Evolutionary conservation across 2,329 filamentous ascomycete species (phyloP).

Genomic region (Chrysosphaeria jannelii): DNA sequence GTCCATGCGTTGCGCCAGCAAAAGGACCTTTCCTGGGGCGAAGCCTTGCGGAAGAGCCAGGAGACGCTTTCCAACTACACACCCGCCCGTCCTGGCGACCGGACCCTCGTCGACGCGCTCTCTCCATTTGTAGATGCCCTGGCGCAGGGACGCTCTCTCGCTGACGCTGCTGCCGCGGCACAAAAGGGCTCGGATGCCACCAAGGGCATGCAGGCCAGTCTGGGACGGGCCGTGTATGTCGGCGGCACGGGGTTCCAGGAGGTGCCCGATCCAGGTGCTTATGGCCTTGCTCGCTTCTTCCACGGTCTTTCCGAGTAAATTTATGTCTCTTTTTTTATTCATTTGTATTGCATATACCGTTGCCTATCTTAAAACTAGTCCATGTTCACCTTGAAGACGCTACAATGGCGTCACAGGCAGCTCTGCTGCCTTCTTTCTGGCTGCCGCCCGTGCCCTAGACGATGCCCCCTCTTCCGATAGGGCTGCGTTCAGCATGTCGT

Average conservation of each 20-base stretch:
- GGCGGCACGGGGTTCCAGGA: slow-evolving; percentile 44
- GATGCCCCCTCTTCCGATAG: slow-evolving; percentile 2
- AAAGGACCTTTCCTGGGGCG: slow-evolving; percentile 16
- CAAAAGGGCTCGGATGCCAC: slow-evolving; percentile 51
- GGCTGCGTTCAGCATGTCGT: background rate
- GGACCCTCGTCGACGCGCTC: slow-evolving; percentile 72
- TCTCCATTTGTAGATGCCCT: slow-evolving; percentile 62
- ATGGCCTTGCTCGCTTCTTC: slow-evolving; percentile 51
- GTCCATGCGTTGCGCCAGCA: slow-evolving; percentile 26
- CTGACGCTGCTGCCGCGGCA: slow-evolving; percentile 45
- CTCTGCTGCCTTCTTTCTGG: too few relatives aligned
- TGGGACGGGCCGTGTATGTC: slow-evolving; percentile 62
- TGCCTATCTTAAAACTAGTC: too few relatives aligned
- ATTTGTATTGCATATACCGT: too few relatives aligned
- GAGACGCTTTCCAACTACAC: slow-evolving; percentile 55
- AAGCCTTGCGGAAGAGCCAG: slow-evolving; percentile 40
- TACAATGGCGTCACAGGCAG: too few relatives aligned
- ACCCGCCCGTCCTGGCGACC: slow-evolving; percentile 62
- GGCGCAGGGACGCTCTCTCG: slow-evolving; percentile 22
- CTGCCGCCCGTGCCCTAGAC: too few relatives aligned
- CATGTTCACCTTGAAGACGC: too few relatives aligned
- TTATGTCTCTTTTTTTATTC: too few relatives aligned
- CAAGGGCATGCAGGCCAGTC: slow-evolving; percentile 70
- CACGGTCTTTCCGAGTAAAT: slow-evolving; percentile 34
- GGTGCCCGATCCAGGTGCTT: slow-evolving; percentile 33